Base-by-base conservation (phyloP, 2,329 filamentous ascomycete genomes). In the Scleromitrula shiraiana region DNA sequence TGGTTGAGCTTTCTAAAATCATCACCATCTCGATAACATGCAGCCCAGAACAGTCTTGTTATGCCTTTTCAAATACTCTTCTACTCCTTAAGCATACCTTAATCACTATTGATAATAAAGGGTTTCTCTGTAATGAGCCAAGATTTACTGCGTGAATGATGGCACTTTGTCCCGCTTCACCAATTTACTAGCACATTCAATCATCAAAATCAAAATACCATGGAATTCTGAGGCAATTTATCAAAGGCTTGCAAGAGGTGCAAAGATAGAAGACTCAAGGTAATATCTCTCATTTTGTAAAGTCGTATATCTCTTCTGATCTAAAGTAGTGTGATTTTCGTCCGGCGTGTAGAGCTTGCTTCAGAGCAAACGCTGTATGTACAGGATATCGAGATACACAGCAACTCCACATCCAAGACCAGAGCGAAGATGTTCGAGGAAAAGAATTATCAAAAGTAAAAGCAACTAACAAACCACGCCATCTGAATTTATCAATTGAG, bases 191-290 rank as follows among this genome's bases (percentile, higher is more conserved):
- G 4, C n/a, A n/a, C 17, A 19, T 20, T 27, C 17, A n/a, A 20
- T 29, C 32, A n/a, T n/a, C n/a, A n/a, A n/a, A n/a, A n/a, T n/a
- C n/a, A n/a, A n/a, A n/a, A n/a, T n/a, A 29, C 26, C 3, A 49
- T 44, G 40, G 12, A 20, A 17, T 49, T 49, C 19, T 26, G 50
- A 27, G 50, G 53, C n/a, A 51, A 43, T 19, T 49, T 27, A 9
- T 57, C 51, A 9, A 55, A 53, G 40, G 51, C 55, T 14, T 55
- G 53, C 23, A 23, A 48, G 30, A 42, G 53, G 45, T 58, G 56
- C 33, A 51, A 55, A 46, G 49, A 17, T 20, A 45, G 55, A 41
- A 50, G 52, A 45, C 32, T 56, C 5, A 55, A 49, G 38, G 51
- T 46, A 46, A 20, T 23, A 22, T 2, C 27, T 5, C 27, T 7